Conservation (phyloP, 805 yeast genomes). For the Ogataea pignaliae region DNA sequence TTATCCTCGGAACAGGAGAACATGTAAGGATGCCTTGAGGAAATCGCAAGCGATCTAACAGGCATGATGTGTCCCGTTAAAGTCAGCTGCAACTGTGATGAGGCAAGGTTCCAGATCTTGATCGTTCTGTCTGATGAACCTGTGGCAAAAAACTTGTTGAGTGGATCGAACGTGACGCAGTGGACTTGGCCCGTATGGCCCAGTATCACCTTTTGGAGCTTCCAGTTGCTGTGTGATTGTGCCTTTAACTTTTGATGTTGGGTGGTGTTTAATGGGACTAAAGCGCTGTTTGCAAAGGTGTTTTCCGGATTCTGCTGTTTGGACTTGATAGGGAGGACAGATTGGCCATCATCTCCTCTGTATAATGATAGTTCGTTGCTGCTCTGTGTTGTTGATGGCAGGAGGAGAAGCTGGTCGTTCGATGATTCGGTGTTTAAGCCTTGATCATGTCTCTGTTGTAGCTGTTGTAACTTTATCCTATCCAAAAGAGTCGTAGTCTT, state of each 20-base stretch:
- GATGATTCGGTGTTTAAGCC: not conserved
- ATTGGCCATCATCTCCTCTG: not conserved
- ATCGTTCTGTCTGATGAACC: conserved; percentile 88
- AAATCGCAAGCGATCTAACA: conserved; percentile 70
- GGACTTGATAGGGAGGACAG: not conserved
- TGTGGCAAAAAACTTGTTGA: conserved; percentile 85
- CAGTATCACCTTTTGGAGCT: conserved; percentile 63
- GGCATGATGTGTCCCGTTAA: conserved; percentile 91
- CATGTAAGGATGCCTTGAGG: conserved; percentile 77
- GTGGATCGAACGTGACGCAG: conserved; percentile 77
- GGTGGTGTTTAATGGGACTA: conserved; percentile 18
- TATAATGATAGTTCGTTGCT: not conserved
- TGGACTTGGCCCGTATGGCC: conserved; percentile 96
- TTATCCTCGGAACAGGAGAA: conserved; percentile 94
- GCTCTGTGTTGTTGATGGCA: not conserved
- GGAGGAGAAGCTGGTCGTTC: not conserved
- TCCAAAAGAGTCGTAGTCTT: conserved; percentile 16
- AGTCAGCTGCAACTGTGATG: conserved; percentile 64
- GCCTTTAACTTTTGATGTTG: conserved; percentile 17
- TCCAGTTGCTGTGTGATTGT: conserved; percentile 62
- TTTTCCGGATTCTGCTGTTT: conserved; percentile 10
- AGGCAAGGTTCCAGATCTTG: conserved; percentile 85
- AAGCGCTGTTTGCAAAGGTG: conserved; percentile 20
- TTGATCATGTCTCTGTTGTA: conserved; percentile 4
- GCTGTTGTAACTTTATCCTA: conserved; percentile 4